Percentiles rank a stretch among this genome's conserved stretches.
These are phyloP conservation scores for Neonectria hederae DNA, from an alignment of 2,329 filamentous ascomycete species.

Conservation along the genomic window DNA sequence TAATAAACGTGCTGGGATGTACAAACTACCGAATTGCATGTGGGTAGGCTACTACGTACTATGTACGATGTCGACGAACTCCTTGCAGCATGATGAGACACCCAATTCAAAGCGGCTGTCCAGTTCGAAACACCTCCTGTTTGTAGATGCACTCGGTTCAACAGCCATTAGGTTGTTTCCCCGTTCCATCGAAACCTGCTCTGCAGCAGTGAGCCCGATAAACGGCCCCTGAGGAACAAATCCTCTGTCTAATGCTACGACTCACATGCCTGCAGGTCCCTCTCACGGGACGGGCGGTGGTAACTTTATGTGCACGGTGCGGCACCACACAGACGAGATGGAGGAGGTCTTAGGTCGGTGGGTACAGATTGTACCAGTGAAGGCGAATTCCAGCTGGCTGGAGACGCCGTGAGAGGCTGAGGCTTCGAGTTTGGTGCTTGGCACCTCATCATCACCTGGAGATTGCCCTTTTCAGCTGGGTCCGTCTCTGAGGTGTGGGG, in stretches of 20 bases:
- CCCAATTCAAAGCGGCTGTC: not conserved
- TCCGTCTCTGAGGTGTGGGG: slow-evolving; percentile 8
- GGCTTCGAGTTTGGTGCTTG: not conserved
- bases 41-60: not conserved
- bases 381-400: not conserved
- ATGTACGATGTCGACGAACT: no score
- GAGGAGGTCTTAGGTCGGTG: no score
- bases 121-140: slow-evolving; percentile 12
- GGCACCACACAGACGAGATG: no score
- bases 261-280: not conserved
- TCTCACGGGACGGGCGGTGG: no score
- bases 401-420: slow-evolving; percentile 1
- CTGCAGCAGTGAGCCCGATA: not conserved
- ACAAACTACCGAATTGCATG: slow-evolving; percentile 1
- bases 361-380: not conserved
- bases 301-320: not conserved
- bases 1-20: not conserved
- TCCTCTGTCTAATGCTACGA: not conserved
- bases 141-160: slow-evolving; percentile 2
- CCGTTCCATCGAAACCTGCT: not conserved
- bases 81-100: not conserved
- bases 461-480: slow-evolving; percentile 14
- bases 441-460: not conserved
- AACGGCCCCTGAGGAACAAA: slow-evolving; percentile 7
- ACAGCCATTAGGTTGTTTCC: not conserved